phyloP scores from a whole-genome alignment of 208 protist genomes.

The Blechomonas ayalai region DNA sequence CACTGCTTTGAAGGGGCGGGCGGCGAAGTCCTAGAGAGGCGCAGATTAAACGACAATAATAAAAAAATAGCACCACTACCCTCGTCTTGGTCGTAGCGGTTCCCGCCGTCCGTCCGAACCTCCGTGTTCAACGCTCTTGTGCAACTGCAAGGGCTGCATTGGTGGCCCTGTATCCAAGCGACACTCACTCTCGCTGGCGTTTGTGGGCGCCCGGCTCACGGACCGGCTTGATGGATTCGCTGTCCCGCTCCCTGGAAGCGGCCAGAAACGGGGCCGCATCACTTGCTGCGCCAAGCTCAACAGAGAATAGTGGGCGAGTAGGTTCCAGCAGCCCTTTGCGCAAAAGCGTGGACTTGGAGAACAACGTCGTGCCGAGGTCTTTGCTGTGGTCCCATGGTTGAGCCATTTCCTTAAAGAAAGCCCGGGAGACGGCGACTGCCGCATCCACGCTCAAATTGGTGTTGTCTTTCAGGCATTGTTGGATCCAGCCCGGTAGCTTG shows the following conservation, averaged over 20 bases:
- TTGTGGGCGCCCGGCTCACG: constrained; percentile 36
- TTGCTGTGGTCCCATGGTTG: constrained; percentile 89
- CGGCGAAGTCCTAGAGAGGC: no score
- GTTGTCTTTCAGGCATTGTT: constrained; percentile 85
- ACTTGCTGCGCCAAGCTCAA: not conserved
- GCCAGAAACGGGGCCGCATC: not conserved
- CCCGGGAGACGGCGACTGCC: constrained; percentile 78
- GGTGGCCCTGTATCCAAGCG: no score
- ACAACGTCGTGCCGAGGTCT: constrained; percentile 82
- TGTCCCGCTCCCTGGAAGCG: constrained; percentile 8
- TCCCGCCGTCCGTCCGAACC: no score
- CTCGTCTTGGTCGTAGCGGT: no score
- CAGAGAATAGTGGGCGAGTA: constrained; percentile 3
- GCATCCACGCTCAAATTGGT: constrained; percentile 88
- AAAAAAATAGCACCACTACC: no score
- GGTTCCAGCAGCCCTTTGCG: constrained; percentile 14
- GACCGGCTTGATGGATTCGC: constrained; percentile 32
- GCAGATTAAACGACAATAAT: no score
- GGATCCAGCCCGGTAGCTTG: constrained; percentile 91
- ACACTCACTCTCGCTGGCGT: constrained; percentile 15
- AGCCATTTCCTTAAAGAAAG: constrained; percentile 95
- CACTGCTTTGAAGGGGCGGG: no score
- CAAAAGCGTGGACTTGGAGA: constrained; percentile 30
- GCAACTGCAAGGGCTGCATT: no score
- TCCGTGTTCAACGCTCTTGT: no score